These are phyloP conservation scores for Nannochloropsis gaditana DNA, from an alignment of 108 stramenopile genomes.

Conservation along the genomic window DNA sequence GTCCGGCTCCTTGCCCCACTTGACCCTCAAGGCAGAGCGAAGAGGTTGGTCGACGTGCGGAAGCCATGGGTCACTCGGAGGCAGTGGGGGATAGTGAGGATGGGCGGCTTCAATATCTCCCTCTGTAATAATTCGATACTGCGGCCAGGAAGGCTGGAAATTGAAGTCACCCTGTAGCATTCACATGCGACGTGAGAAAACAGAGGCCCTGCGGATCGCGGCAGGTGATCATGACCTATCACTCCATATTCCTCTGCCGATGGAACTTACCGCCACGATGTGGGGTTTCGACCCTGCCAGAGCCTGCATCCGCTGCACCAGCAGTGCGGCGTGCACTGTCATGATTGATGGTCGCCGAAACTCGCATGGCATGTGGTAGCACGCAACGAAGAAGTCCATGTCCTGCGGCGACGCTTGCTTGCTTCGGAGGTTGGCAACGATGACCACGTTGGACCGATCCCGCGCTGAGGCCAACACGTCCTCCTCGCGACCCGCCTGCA, in stretches of 20 bases:
- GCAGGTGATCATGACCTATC: background rate
- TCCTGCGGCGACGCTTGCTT: background rate
- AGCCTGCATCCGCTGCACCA: constrained; percentile 37
- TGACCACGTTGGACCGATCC: background rate
- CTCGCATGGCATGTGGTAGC: constrained; percentile 97
- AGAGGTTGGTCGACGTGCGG: background rate
- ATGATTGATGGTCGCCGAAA: constrained; percentile 60
- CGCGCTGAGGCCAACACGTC: constrained; percentile 14
- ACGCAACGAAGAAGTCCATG: constrained; percentile 55
- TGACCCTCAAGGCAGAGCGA: constrained; percentile 28
- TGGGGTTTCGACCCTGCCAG: constrained; percentile 49
- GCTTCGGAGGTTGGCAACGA: background rate
- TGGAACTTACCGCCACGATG: constrained; percentile 29
- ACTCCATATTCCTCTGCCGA: too few relatives aligned
- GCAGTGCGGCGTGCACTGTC: constrained; percentile 46
- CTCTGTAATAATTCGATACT: constrained; percentile 77
- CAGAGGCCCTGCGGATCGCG: background rate
- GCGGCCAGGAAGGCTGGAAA: constrained; percentile 71
- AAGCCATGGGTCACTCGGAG: constrained; percentile 26
- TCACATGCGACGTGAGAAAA: background rate
- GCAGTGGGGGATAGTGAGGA: constrained; percentile 52
- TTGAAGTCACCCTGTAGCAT: constrained; percentile 60
- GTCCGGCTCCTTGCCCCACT: constrained; percentile 63
- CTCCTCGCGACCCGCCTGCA: background rate
- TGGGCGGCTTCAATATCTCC: constrained; percentile 61